Evolutionary conservation across 2,329 filamentous ascomycete genomes (phyloP), one percentile per base, ranked within the genome.

Genomic region (Talaromyces piceae): DNA sequence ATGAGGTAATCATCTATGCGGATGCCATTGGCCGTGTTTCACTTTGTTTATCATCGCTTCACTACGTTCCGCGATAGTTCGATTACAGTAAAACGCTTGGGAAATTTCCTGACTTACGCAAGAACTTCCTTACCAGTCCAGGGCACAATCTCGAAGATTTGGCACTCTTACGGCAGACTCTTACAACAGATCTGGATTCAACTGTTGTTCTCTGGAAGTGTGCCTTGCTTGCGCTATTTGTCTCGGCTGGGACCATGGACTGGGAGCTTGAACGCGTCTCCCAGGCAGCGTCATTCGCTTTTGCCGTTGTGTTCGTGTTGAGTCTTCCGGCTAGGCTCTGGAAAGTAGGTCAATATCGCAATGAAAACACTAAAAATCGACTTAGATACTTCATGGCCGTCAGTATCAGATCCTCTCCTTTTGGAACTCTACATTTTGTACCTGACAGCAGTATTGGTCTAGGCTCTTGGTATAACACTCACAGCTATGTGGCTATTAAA

Each of bases 401-500:
- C 8, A 16, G 48, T 50, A 39, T 27, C 23, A 3, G n/a, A 18
- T 20, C 30, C 26, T 31, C 6, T 22, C 30, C 26, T 31, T 5
- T 22, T 3, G 23, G 11, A 2, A 12, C 45, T 16, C 5, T 11
- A 45, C n/a, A 39, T 39, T 16, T 5, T 13, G 45, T 39, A 12
- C 27, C 28, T 50, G 5, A 50, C 9, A 25, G 8, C 5, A 26
- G 41, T 23, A 25, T 9, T 23, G 13, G 12, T 4, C 5, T 33
- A 50, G 48, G 48, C n/a, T 45, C 28, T 50, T 45, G 48, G 41
- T 7, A 30, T 45, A 30, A 6, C 30, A 18, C 30, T 50, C 5
- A 41, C 22, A 2, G 11, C 22, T 7, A 12, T 45, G 28, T 16
- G 37, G 23, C 28, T 30, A n/a, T 37, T 13, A 27, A 22, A 25